These are phyloP conservation scores for Globisporangium splendens DNA, from an alignment of 352 stramenopile species.

Conservation along the genomic window DNA sequence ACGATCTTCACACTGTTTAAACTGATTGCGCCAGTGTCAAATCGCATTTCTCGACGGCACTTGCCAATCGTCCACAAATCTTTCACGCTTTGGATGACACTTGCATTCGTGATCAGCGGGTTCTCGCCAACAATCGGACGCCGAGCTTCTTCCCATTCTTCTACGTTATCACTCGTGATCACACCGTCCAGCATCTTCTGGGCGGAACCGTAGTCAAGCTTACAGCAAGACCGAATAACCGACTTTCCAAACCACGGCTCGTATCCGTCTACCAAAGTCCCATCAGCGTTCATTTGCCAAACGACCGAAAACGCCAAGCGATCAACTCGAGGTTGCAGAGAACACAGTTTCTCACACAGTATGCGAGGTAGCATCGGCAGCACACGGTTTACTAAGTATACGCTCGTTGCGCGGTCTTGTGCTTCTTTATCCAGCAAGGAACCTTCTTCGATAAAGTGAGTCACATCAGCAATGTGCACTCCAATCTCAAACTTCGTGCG, in stretches of 20 bases:
- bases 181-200: constrained; percentile 95
- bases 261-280: constrained; percentile 84
- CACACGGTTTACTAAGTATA: constrained; percentile 95
- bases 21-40: constrained; percentile 90
- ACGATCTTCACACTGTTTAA: constrained; percentile 93
- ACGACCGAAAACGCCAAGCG: constrained; percentile 93
- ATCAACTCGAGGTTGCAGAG: constrained; percentile 95
- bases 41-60: constrained; percentile 77
- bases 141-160: constrained; percentile 62
- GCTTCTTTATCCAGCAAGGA: constrained; percentile 94
- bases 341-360: constrained; percentile 96
- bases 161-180: constrained; percentile 64
- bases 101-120: constrained; percentile 40
- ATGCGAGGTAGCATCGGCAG: constrained; percentile 97
- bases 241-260: constrained; percentile 95
- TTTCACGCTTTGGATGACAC: constrained; percentile 65
- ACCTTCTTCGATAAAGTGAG: constrained; percentile 90
- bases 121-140: constrained; percentile 45
- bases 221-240: constrained; percentile 96
- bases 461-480: constrained; percentile 99
- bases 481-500: constrained; percentile 86
- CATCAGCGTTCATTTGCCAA: constrained; percentile 96
- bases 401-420: constrained; percentile 90
- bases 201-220: constrained; percentile 95
- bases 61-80: constrained; percentile 60